A percentile compares a stretch with the other conserved stretches of the same genome.
These are phyloP conservation scores for Aphanoascus verrucosus DNA, from an alignment of 2,329 filamentous ascomycete species.

Conservation along the genomic window DNA sequence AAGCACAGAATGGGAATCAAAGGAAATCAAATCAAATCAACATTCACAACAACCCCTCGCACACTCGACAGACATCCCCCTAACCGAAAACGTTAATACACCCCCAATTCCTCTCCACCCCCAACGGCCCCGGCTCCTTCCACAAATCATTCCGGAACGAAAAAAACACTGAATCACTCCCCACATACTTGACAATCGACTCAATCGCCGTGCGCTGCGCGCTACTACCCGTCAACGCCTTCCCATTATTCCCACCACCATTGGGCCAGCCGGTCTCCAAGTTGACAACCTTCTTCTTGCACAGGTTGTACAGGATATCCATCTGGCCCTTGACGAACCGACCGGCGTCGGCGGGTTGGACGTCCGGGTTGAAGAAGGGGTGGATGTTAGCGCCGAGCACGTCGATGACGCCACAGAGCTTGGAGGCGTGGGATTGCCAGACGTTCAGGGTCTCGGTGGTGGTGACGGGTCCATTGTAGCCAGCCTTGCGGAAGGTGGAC, in stretches of 20 bases:
- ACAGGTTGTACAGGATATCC: slow-evolving; percentile 57
- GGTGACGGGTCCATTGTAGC: slow-evolving; percentile 66
- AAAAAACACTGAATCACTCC: slow-evolving; percentile 68
- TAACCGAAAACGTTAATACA: slow-evolving; percentile 43
- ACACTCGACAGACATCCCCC: background rate
- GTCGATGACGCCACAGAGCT: slow-evolving; percentile 64
- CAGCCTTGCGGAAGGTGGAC: slow-evolving; percentile 48
- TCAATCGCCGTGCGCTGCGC: slow-evolving; percentile 65
- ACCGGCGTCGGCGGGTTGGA: slow-evolving; percentile 56
- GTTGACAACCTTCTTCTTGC: slow-evolving; percentile 58
- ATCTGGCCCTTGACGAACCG: slow-evolving; percentile 66
- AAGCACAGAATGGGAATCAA: background rate
- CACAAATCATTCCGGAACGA: slow-evolving; percentile 67
- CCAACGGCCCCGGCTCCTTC: slow-evolving; percentile 61
- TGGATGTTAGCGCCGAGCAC: slow-evolving; percentile 79
- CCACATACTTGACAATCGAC: slow-evolving; percentile 55
- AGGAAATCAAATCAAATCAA: background rate
- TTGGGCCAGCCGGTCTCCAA: slow-evolving; percentile 88
- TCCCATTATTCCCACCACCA: slow-evolving; percentile 57
- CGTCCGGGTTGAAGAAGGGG: slow-evolving; percentile 77
- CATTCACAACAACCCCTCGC: background rate
- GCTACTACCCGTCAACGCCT: slow-evolving; percentile 53
- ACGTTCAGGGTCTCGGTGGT: slow-evolving; percentile 76
- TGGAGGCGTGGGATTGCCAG: slow-evolving; percentile 52
- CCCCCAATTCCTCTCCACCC: slow-evolving; percentile 75